Evolutionary conservation across 2,329 filamentous ascomycete genomes (phyloP).

Genomic region (Chaetoscypha palmicola): DNA sequence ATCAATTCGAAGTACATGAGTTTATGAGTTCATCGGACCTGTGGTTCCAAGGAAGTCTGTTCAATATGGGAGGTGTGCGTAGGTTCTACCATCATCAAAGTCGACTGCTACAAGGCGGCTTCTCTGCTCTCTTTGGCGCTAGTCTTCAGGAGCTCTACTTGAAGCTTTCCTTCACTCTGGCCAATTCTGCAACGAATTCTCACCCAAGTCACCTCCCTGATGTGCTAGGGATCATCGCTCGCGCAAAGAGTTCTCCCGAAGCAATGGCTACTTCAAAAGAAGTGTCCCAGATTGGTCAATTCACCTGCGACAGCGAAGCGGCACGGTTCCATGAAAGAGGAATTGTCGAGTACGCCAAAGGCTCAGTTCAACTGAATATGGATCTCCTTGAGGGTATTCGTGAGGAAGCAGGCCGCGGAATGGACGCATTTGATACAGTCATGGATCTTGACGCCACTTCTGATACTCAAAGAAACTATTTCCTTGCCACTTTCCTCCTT

Average conservation of each 20-base stretch:
- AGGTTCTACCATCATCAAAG: slow-evolving; percentile 48
- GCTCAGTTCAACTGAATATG: slow-evolving; percentile 44
- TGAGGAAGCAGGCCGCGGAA: slow-evolving; percentile 45
- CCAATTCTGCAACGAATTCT: slow-evolving; percentile 29
- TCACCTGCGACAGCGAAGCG: slow-evolving; percentile 40
- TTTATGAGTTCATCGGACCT: slow-evolving; percentile 40
- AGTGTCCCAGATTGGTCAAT: slow-evolving; percentile 43
- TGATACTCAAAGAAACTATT: slow-evolving; percentile 34
- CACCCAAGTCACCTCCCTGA: slow-evolving; percentile 36
- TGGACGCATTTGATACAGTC: slow-evolving; percentile 47
- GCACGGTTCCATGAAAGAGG: slow-evolving; percentile 46
- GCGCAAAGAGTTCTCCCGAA: slow-evolving; percentile 39
- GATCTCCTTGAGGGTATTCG: slow-evolving; percentile 47
- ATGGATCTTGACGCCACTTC: slow-evolving; percentile 35
- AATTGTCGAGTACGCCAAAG: slow-evolving; percentile 43
- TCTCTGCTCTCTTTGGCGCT: slow-evolving; percentile 43
- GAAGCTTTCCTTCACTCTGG: slow-evolving; percentile 44
- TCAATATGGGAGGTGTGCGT: slow-evolving; percentile 43
- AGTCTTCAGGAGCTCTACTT: slow-evolving; percentile 47
- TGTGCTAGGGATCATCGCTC: slow-evolving; percentile 37
- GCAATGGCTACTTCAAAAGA: slow-evolving; percentile 40
- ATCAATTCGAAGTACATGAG: slow-evolving; percentile 47
- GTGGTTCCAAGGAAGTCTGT: slow-evolving; percentile 40
- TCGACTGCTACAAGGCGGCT: slow-evolving; percentile 43
- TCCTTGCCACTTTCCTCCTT: slow-evolving; percentile 39